Percentiles rank a stretch among this genome's conserved stretches.
These are phyloP conservation scores for Pseudogymnoascus pannorum DNA, from an alignment of 2,329 filamentous ascomycete species.

Conservation along the genomic window DNA sequence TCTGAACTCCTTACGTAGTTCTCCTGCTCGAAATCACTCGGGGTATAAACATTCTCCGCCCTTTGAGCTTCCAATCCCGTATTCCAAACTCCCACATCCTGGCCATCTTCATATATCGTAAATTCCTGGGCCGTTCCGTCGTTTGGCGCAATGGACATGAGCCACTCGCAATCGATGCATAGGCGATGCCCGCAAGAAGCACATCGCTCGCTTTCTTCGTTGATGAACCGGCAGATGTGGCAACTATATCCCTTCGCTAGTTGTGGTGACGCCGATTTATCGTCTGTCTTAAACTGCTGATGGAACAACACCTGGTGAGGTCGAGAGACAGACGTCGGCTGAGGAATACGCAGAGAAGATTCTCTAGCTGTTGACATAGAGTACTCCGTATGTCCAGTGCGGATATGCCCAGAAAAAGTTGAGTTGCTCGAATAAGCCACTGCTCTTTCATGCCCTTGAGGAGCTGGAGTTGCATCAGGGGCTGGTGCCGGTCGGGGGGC, in stretches of 20 bases:
- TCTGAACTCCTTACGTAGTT: neutral
- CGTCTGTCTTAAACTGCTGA: neutral
- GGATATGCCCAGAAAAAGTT: too few relatives aligned
- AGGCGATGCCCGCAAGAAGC: conserved; percentile 44
- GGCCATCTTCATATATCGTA: neutral
- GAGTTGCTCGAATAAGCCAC: too few relatives aligned
- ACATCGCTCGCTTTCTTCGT: conserved; percentile 36
- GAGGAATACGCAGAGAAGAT: too few relatives aligned
- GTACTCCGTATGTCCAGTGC: too few relatives aligned
- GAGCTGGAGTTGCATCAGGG: neutral
- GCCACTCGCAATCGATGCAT: conserved; percentile 37
- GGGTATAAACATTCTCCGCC: neutral
- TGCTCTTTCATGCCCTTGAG: too few relatives aligned
- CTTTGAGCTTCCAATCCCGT: neutral
- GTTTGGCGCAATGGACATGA: conserved; percentile 12
- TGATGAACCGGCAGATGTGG: conserved; percentile 41
- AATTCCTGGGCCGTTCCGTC: neutral
- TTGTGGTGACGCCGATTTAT: neutral
- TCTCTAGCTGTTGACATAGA: too few relatives aligned
- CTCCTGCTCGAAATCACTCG: neutral
- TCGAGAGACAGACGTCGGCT: too few relatives aligned
- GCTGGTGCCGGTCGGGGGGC: neutral
- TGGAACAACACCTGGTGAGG: too few relatives aligned
- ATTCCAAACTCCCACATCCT: neutral
- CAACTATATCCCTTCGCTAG: conserved; percentile 29